Conservation (phyloP, 768 basidiomycete species). For the Pulveroboletus frians region DNA sequence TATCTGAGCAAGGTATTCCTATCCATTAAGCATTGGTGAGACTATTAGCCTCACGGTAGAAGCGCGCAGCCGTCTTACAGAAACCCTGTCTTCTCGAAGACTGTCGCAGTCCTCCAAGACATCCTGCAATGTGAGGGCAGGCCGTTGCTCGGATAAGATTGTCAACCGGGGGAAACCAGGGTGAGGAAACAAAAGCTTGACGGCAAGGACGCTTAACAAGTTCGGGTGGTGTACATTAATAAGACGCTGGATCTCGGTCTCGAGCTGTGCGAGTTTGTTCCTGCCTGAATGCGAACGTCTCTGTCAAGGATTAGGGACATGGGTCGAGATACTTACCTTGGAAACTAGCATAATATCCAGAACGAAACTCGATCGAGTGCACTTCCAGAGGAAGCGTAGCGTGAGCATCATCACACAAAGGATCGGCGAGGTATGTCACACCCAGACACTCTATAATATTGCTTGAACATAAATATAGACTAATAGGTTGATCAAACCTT, state of each 20-base stretch:
- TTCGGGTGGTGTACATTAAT: slow-evolving; percentile 58
- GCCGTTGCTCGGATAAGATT: slow-evolving; percentile 68
- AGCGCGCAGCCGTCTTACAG: slow-evolving; percentile 39
- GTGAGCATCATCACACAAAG: slow-evolving; percentile 61
- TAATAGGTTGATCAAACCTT: slow-evolving; percentile 39
- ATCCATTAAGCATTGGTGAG: slow-evolving; percentile 1
- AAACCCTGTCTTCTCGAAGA: slow-evolving; percentile 68
- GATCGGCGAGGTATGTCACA: slow-evolving; percentile 67
- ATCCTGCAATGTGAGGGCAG: slow-evolving; percentile 61
- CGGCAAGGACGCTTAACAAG: slow-evolving; percentile 61
- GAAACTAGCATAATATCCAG: slow-evolving; percentile 60
- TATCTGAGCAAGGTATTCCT: slow-evolving; percentile 77
- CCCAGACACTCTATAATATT: slow-evolving; percentile 53
- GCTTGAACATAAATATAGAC: neutral
- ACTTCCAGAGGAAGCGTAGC: slow-evolving; percentile 63
- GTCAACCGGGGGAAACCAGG: slow-evolving; percentile 49
- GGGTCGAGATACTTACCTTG: slow-evolving; percentile 41
- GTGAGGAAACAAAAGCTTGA: slow-evolving; percentile 54
- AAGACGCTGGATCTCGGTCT: slow-evolving; percentile 60
- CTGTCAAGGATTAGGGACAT: neutral
- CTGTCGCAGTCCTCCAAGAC: slow-evolving; percentile 71
- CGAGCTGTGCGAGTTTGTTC: slow-evolving; percentile 65
- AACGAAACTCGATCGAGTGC: slow-evolving; percentile 58
- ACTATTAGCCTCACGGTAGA: neutral
- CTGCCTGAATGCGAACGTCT: slow-evolving; percentile 36